Evolutionary conservation across 2,329 filamentous ascomycete genomes (phyloP).

Genomic region (Apiospora pterosperma): DNA sequence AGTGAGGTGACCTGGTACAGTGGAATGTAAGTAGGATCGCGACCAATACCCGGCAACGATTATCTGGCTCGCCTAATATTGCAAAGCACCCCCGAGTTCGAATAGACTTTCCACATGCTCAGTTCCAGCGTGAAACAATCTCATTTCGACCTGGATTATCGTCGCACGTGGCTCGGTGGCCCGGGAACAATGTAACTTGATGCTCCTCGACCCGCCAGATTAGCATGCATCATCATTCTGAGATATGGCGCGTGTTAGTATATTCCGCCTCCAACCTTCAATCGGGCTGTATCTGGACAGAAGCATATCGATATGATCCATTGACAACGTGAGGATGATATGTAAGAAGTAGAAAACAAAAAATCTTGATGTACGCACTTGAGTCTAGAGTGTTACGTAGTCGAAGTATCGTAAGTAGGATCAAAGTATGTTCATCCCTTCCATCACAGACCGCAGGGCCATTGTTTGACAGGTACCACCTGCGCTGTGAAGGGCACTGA

Average conservation of each 20-base stretch:
- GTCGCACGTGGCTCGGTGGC: not conserved
- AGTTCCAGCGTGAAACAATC: not conserved
- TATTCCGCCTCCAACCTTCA: not conserved
- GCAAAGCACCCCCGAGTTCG: not conserved
- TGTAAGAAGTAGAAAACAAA: not conserved
- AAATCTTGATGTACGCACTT: not conserved
- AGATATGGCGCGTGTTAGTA: not conserved
- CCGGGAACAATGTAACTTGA: not conserved
- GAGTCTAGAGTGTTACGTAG: not conserved
- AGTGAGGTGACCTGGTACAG: not conserved
- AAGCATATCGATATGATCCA: not conserved
- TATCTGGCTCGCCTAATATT: not conserved
- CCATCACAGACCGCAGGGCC: not conserved
- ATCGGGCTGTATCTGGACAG: not conserved
- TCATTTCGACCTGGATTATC: not conserved
- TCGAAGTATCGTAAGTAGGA: not conserved
- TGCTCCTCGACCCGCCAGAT: not conserved
- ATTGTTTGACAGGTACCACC: slow-evolving; percentile 2
- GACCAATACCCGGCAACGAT: not conserved
- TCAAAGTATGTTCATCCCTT: not conserved
- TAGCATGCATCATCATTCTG: not conserved
- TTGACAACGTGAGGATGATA: not conserved
- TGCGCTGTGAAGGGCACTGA: too few species aligned
- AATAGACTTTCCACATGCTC: not conserved
- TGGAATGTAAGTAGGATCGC: not conserved